These are phyloP conservation scores for Gelatoporia subvermispora DNA, from an alignment of 768 basidiomycete genomes.

Conservation along the genomic window DNA sequence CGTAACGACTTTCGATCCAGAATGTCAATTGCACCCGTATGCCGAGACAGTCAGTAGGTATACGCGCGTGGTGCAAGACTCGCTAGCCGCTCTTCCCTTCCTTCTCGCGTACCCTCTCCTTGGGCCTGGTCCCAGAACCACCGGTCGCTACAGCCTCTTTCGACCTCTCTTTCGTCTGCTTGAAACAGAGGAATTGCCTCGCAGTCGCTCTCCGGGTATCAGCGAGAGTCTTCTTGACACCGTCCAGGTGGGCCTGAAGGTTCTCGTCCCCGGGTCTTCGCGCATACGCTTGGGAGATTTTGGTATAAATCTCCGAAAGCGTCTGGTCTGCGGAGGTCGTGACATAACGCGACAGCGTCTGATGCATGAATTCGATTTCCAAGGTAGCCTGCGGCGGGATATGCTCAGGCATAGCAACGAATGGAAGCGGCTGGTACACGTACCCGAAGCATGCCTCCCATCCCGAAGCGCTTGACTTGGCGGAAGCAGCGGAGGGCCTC, in stretches of 20 bases:
- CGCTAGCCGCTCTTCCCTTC: neutral
- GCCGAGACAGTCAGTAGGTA: too few species aligned
- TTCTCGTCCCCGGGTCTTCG: slow-evolving; percentile 83
- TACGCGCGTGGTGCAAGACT: too few species aligned
- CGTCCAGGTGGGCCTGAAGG: slow-evolving; percentile 81
- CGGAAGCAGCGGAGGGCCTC: slow-evolving; percentile 84
- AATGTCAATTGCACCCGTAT: too few species aligned
- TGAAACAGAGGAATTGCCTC: slow-evolving; percentile 93
- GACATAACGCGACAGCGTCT: slow-evolving; percentile 87
- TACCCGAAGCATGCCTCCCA: slow-evolving; percentile 98
- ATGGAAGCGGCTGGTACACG: slow-evolving; percentile 24
- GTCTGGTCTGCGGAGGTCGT: slow-evolving; percentile 75
- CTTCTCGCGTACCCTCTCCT: slow-evolving; percentile 6
- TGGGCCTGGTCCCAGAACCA: neutral
- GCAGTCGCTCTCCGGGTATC: slow-evolving; percentile 88
- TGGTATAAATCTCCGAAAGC: slow-evolving; percentile 88
- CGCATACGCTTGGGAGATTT: slow-evolving; percentile 89
- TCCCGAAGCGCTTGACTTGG: slow-evolving; percentile 87
- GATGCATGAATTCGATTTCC: slow-evolving; percentile 98
- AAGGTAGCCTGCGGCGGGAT: slow-evolving; percentile 72
- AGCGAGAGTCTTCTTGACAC: slow-evolving; percentile 84
- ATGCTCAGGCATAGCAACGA: neutral
- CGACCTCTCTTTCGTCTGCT: slow-evolving; percentile 51
- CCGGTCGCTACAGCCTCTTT: slow-evolving; percentile 9
- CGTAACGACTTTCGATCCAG: too few species aligned